Percentiles rank a stretch among this genome's conserved stretches.
These are phyloP conservation scores for Paulownia fortunei DNA, from an alignment of 257 asterid genomes.

Conservation along the genomic window DNA sequence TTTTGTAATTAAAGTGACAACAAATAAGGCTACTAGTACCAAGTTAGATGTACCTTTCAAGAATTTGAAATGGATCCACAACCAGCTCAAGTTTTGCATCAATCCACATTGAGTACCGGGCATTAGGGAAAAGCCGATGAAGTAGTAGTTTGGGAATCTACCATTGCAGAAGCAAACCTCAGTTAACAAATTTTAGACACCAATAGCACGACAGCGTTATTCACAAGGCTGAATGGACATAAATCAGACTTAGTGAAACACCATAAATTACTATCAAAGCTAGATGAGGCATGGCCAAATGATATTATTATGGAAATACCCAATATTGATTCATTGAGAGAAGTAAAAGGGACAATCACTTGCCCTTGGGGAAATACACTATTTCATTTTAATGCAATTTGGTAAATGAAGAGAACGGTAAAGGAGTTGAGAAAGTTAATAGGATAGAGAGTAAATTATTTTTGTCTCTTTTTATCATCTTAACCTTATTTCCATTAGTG, in stretches of 20 bases:
- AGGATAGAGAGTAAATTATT: too few species aligned
- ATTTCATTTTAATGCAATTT: too few species aligned
- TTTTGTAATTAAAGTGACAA: not conserved
- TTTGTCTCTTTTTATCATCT: too few species aligned
- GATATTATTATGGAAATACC: too few species aligned
- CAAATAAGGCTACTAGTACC: not conserved
- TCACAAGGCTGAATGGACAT: not conserved
- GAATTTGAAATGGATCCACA: conserved; percentile 88
- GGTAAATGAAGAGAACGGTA: too few species aligned
- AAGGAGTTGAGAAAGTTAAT: too few species aligned
- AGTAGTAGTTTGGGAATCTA: conserved; percentile 93
- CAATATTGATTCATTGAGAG: too few species aligned
- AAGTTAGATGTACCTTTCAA: conserved; percentile 67
- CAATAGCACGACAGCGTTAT: not conserved
- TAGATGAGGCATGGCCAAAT: not conserved
- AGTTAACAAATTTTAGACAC: not conserved
- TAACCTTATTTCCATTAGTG: too few species aligned
- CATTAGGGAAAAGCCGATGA: conserved; percentile 87
- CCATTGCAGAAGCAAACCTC: conserved; percentile 30
- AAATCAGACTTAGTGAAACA: not conserved
- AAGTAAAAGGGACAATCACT: too few species aligned
- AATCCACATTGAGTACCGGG: conserved; percentile 87
- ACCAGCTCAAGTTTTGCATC: conserved; percentile 95
- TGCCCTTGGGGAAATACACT: too few species aligned
- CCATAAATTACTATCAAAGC: not conserved